phyloP scores from a whole-genome alignment of 2,329 filamentous ascomycete species.

The Xylariomycetidae sp. region DNA sequence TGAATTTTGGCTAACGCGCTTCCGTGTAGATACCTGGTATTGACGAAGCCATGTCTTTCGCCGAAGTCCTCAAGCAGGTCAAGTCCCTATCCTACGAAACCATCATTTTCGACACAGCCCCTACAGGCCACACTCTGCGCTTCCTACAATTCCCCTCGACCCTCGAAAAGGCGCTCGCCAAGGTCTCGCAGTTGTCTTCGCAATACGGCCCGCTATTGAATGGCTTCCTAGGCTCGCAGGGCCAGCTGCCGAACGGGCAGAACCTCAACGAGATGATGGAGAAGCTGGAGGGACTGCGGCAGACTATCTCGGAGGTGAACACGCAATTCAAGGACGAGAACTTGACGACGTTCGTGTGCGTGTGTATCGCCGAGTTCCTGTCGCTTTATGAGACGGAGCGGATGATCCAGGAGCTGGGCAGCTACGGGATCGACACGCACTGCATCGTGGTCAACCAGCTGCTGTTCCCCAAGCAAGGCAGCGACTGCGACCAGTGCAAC shows the following conservation, averaged over 20 bases:
- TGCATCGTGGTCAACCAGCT: conserved; percentile 98
- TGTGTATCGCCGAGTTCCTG: conserved; percentile 96
- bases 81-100: conserved; percentile 98
- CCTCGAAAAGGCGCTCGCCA: conserved; percentile 96
- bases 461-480: conserved; percentile 80
- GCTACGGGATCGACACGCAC: conserved; percentile 93
- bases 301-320: conserved; percentile 94
- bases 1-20: conserved; percentile 6
- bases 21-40: conserved; percentile 80
- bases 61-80: conserved; percentile 98
- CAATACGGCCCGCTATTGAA: conserved; percentile 97
- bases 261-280: conserved; percentile 86
- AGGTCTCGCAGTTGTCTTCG: conserved; percentile 85
- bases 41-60: conserved; percentile 99
- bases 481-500: conserved; percentile 90
- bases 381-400: conserved; percentile 97
- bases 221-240: conserved; percentile 76
- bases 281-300: conserved; percentile 89
- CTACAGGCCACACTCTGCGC: conserved; percentile 94
- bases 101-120: conserved; percentile 98
- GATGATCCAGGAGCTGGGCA: conserved; percentile 96
- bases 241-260: conserved; percentile 78
- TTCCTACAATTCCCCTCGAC: conserved; percentile 98
- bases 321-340: conserved; percentile 96
- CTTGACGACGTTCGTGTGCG: conserved; percentile 94